phyloP scores from a whole-genome alignment of 805 yeast genomes.

The Ogataea naganishii region DNA sequence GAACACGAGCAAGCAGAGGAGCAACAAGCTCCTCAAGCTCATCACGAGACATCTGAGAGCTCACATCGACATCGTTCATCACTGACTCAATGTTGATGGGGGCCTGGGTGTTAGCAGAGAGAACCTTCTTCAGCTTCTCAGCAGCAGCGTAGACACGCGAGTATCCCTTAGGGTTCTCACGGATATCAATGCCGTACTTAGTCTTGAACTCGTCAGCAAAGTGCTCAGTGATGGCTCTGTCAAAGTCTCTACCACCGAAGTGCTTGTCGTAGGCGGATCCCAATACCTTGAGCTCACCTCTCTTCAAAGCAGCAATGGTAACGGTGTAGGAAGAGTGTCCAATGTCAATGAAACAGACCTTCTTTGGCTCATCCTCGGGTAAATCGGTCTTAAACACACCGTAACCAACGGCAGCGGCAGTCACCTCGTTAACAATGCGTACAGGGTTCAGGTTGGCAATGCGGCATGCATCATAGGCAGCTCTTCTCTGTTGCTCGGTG shows the following conservation, averaged over 20 bases:
- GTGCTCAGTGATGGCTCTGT: constrained; percentile 87
- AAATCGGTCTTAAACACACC: constrained; percentile 97
- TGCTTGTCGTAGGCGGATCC: constrained; percentile 91
- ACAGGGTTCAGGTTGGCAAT: constrained; percentile 98
- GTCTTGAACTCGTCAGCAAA: constrained; percentile 87
- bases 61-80: constrained; percentile 94
- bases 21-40: constrained; percentile 84
- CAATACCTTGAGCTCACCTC: constrained; percentile 89
- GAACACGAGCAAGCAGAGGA: constrained; percentile 72
- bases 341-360: constrained; percentile 89
- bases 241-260: constrained; percentile 98
- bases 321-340: constrained; percentile 96
- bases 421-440: constrained; percentile 92
- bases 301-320: constrained; percentile 82
- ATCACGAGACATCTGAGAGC: constrained; percentile 81
- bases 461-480: constrained; percentile 88
- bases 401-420: constrained; percentile 98
- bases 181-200: constrained; percentile 90
- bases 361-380: constrained; percentile 89
- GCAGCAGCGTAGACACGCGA: constrained; percentile 87
- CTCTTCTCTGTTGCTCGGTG: constrained; percentile 94
- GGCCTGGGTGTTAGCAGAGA: constrained; percentile 92
- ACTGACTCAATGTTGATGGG: constrained; percentile 94
- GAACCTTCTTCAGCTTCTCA: constrained; percentile 89
- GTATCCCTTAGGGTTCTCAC: constrained; percentile 89